Conservation (phyloP, 331 rosid species). For the Arachis monticola region DNA sequence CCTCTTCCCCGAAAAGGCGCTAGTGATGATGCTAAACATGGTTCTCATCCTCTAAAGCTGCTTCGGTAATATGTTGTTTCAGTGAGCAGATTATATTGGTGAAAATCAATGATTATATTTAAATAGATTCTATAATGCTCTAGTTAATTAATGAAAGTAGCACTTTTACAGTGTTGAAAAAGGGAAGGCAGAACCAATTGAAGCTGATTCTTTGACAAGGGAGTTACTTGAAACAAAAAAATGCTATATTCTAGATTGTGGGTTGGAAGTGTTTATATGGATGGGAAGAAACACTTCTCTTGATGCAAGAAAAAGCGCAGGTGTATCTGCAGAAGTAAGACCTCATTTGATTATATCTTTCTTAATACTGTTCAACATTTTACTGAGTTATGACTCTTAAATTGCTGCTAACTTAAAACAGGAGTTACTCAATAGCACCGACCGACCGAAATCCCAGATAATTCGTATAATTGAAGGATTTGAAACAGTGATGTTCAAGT, state of each 20-base stretch:
- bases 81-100: not conserved
- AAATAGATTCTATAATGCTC: slow-evolving; percentile 31
- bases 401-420: slow-evolving; percentile 48
- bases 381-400: slow-evolving; percentile 39
- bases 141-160: slow-evolving; percentile 47
- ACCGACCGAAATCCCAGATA: slow-evolving; percentile 69
- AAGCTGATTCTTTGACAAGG: slow-evolving; percentile 71
- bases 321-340: slow-evolving; percentile 85
- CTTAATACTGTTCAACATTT: slow-evolving; percentile 32
- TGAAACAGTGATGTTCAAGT: slow-evolving; percentile 90
- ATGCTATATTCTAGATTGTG: slow-evolving; percentile 90
- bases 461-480: slow-evolving; percentile 95
- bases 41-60: slow-evolving; percentile 69
- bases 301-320: slow-evolving; percentile 85
- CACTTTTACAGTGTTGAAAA: slow-evolving; percentile 71
- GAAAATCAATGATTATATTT: slow-evolving; percentile 33
- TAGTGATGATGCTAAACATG: slow-evolving; percentile 64
- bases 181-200: slow-evolving; percentile 70
- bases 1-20: slow-evolving; percentile 92
- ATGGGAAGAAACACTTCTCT: slow-evolving; percentile 93
- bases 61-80: slow-evolving; percentile 65
- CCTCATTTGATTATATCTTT: slow-evolving; percentile 19
- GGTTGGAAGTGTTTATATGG: slow-evolving; percentile 88
- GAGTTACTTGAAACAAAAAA: slow-evolving; percentile 80
- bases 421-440: slow-evolving; percentile 65